These are phyloP conservation scores for Sclerotinia sclerotiorum DNA, from an alignment of 2,329 filamentous ascomycete genomes.

Conservation along the genomic window DNA sequence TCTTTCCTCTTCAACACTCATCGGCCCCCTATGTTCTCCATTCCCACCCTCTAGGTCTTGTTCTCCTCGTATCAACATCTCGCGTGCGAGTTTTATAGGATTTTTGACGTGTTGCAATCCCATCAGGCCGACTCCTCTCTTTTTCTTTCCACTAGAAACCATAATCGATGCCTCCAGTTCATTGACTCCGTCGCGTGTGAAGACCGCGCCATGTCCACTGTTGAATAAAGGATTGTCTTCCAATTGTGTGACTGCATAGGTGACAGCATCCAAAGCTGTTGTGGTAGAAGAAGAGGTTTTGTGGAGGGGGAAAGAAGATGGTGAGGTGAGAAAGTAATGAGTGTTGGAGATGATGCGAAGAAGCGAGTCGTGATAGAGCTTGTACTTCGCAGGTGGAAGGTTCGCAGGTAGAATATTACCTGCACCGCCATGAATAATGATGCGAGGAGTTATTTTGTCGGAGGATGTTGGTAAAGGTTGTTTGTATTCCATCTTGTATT, in stretches of 20 bases:
- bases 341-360: constrained; percentile 58
- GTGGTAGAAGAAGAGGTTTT: constrained; percentile 42
- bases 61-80: constrained; percentile 68
- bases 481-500: constrained; percentile 31
- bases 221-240: constrained; percentile 86
- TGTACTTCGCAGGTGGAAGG: constrained; percentile 58
- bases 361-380: constrained; percentile 59
- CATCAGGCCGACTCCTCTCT: constrained; percentile 77
- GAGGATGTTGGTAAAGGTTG: constrained; percentile 16
- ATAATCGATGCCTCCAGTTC: constrained; percentile 87
- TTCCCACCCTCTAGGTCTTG: constrained; percentile 53
- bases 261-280: constrained; percentile 68
- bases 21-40: constrained; percentile 40
- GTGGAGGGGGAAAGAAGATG: constrained; percentile 55
- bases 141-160: constrained; percentile 71
- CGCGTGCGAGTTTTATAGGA: constrained; percentile 71
- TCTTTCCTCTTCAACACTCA: constrained; percentile 22
- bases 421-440: constrained; percentile 60
- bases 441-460: constrained; percentile 27
- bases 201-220: constrained; percentile 79
- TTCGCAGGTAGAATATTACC: constrained; percentile 64
- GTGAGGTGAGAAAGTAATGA: constrained; percentile 50
- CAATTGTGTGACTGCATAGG: constrained; percentile 70
- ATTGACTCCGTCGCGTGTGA: constrained; percentile 77
- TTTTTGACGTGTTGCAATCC: constrained; percentile 73